Base-by-base conservation (phyloP, 192 early-diverging fungal species). In the Allomyces macrogynus region DNA sequence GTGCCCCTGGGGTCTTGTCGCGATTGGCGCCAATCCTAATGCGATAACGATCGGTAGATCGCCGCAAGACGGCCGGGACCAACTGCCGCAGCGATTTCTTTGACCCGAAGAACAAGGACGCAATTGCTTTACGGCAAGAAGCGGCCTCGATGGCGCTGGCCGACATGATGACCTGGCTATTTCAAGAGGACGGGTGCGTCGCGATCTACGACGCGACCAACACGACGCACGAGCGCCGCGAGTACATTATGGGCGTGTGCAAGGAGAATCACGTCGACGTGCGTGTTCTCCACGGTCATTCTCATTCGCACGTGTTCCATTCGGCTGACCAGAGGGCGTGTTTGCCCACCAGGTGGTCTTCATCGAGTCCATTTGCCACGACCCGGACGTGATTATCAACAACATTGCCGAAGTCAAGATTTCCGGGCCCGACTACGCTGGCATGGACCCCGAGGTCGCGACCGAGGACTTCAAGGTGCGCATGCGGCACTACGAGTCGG, bases 151-250 rank as follows among this genome's bases (percentile, higher is more conserved):
- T 57, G 65, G 96, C 96, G 27, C 75, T 99, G 40, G 78, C 83
- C 10, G 93, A 98, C 72, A 92, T 99, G 92, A 76, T 97, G 40
- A 70, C 69, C 61, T 99, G 93, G 93, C 89, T 97, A 66, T 80
- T 86, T 63, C 80, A 83, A 66, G 84, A 88, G 25, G 75, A 84
- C 32, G 89, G 84, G 24, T 83, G 87, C 23, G 90, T 97, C 24
- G 94, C 91, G 0, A 76, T 97, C n/a, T 97, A 97, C 69, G 97
- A 99, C 72, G 97, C 95, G 27, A 99, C 97, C 14, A 99, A 99
- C 72, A 90, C 91, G 40, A 99, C 97, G 3, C 77, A 72, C 11
- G 81, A 86, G 25, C 78, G 97, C 65, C 74, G 97, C 64, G 70
- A 78, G 64, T 79, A 83, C 72, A 78, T 97, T 20, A 68, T 84